phyloP scores from a whole-genome alignment of 2,329 filamentous ascomycete genomes.

The Neofusicoccum sp. region DNA sequence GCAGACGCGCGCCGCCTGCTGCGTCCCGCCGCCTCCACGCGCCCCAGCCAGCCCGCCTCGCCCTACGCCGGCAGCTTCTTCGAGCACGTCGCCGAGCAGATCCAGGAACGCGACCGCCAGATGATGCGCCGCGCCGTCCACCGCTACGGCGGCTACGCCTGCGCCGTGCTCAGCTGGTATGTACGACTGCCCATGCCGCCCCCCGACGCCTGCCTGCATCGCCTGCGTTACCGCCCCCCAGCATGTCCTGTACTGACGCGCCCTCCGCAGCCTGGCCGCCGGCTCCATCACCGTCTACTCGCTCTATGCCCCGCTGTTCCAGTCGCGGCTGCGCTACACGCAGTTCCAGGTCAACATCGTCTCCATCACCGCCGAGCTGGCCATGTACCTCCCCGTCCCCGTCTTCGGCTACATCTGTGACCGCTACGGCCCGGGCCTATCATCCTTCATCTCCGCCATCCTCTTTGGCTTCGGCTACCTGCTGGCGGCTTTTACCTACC shows the following conservation, averaged over 20 bases:
- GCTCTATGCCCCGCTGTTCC: slow-evolving; percentile 87
- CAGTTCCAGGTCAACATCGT: slow-evolving; percentile 92
- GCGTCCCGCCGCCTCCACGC: slow-evolving; percentile 31
- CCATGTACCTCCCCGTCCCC: slow-evolving; percentile 89
- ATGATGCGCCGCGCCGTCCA: slow-evolving; percentile 53
- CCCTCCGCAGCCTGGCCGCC: slow-evolving; percentile 63
- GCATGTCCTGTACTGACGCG: slow-evolving; percentile 10
- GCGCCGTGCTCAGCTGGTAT: slow-evolving; percentile 58
- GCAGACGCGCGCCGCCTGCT: slow-evolving; percentile 33
- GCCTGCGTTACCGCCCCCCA: too few relatives aligned
- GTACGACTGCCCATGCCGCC: background rate
- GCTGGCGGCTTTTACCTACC: slow-evolving; percentile 76
- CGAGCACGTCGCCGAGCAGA: slow-evolving; percentile 60
- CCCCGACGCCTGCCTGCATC: background rate
- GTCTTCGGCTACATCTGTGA: slow-evolving; percentile 90
- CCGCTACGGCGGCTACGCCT: slow-evolving; percentile 57
- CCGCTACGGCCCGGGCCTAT: slow-evolving; percentile 73
- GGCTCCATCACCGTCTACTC: slow-evolving; percentile 93
- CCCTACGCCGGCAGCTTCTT: slow-evolving; percentile 56
- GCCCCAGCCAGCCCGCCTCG: slow-evolving; percentile 42
- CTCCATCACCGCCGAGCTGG: slow-evolving; percentile 80
- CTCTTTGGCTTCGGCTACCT: slow-evolving; percentile 81
- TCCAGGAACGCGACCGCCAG: slow-evolving; percentile 56
- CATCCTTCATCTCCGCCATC: slow-evolving; percentile 69
- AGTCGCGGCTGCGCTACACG: slow-evolving; percentile 79